Evolutionary conservation across 345 rosid genomes (phyloP), one percentile per base, ranked within the genome.

Genomic region (Xanthoceras sorbifolium): DNA sequence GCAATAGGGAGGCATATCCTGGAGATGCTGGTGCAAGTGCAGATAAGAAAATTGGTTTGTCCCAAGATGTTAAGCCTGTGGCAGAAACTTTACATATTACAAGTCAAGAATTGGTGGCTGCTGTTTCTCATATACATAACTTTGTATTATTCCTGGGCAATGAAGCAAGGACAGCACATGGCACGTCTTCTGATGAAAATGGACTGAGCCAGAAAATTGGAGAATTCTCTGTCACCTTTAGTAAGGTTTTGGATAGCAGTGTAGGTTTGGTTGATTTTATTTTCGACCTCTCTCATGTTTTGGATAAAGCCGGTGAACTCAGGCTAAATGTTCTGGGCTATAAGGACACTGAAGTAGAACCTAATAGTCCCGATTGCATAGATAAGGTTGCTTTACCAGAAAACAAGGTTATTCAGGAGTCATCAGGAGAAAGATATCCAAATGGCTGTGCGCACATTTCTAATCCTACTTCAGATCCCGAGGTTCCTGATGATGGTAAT

Each of bases 311-410:
- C 62, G 72, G 89, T 57, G 89, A 86, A 68, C 87, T 92, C 38
- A 90, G 86, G 81, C 85, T 92, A 67, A 83, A 83, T 70, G 85
- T 92, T 31, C 69, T 86, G 67, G 92, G 97, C 31, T 93, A 83
- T 64, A 90, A 86, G 85, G 77, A 79, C 46, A 80, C 84, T 42
- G 94, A 89, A 82, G 84, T 82, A 36, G 98, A 91, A 82, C 93
- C 91, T 50, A 85, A 73, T 50, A 90, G 97, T 70, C 92, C 98
- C 3, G 93, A 92, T 86, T 96, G 99, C 86, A 94, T 96, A 12
- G 99, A 96, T 81, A 96, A 96, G 87, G 94, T 94, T 42, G 99
- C 89, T 64, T 78, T 96, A 80, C 97, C 97, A 0, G 97, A 94
- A 82, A 87, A 92, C 73, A 90, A 88, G 87, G 84, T 75, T n/a